phyloP scores from a whole-genome alignment of 768 basidiomycete genomes.

The Amanita jacksonii region DNA sequence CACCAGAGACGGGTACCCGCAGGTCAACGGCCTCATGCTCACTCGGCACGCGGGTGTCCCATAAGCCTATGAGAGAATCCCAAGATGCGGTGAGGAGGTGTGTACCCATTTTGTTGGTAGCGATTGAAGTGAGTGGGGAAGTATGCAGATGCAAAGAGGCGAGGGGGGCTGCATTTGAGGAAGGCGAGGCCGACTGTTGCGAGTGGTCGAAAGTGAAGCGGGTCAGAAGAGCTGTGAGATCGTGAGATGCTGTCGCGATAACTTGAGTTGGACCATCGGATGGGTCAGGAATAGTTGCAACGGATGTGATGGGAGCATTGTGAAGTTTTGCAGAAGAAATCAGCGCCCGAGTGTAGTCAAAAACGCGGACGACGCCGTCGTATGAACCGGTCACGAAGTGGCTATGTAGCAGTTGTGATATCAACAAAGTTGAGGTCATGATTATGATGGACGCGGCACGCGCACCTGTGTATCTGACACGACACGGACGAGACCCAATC shows the following conservation, averaged over 20 bases:
- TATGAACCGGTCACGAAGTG: conserved; percentile 74
- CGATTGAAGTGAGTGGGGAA: conserved; percentile 64
- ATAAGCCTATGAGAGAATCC: conserved; percentile 81
- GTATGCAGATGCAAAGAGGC: conserved; percentile 82
- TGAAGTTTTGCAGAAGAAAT: conserved; percentile 44
- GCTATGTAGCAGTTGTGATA: conserved; percentile 27
- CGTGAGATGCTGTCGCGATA: conserved; percentile 69
- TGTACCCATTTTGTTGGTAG: conserved; percentile 42
- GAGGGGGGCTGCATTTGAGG: conserved; percentile 30
- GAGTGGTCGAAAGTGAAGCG: conserved; percentile 24
- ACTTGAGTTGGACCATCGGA: conserved; percentile 23
- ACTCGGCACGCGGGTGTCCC: conserved; percentile 54
- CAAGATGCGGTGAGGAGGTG: conserved; percentile 78
- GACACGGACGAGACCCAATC: conserved; percentile 90
- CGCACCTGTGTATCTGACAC: conserved; percentile 45
- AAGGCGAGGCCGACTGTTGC: conserved; percentile 6
- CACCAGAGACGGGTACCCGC: conserved; percentile 12
- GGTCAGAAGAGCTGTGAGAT: conserved; percentile 59
- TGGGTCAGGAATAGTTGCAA: conserved; percentile 33
- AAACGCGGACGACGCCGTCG: conserved; percentile 66
- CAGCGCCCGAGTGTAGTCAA: conserved; percentile 58
- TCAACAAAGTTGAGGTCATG: background rate
- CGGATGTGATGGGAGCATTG: conserved; percentile 56
- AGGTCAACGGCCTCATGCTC: conserved; percentile 21
- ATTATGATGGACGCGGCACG: conserved; percentile 6